Evolutionary conservation across 768 basidiomycete genomes (phyloP), one percentile per base, ranked within the genome.

Genomic region (Lactarius indigo): DNA sequence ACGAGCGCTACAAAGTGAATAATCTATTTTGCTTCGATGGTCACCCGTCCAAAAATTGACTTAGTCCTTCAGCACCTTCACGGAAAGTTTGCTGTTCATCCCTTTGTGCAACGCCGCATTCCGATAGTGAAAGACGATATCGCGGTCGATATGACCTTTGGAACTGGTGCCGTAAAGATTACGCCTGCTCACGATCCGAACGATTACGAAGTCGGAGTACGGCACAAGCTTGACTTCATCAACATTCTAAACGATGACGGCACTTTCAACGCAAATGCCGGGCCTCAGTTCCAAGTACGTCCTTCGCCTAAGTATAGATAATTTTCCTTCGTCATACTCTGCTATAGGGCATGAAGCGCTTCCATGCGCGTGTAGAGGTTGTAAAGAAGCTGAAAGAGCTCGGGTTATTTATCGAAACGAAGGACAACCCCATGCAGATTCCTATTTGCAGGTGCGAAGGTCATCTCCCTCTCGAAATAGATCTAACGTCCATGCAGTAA

Each of bases 101-200:
- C 97, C 12, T 52, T 99, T 81, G 77, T 96, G 57, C 78, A 87
- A 66, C 87, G 97, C 56, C 85, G 87, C 18, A 80, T 99, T 56
- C 96, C 94, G 17, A 96, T 99, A 75, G 80, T 98, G 64, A 82
- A 87, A 33, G 96, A 98, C 73, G 79, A 83, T 26, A 90, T 94
- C 75, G 81, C 81, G 31, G 89, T 97, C 65, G 96, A 98, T 74
- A 97, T 94, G 88, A 83, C 84, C 12, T 98, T 98, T 72, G 97
- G 97, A 42, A 99, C 97, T 35, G 97, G 97, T 75, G 97, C 96
- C 1, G 96, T 98, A 60, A 98, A 99, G 81, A 98, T 98, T 73
- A 98, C 97, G 0, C 97, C 97, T 18, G 97, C 96, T 0, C 97
- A 98, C 74, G 97, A 98, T 75, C 91, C 88, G 18, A 96, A 96